These are phyloP conservation scores for Blastocystis sp. DNA, from an alignment of 352 stramenopile species.

Conservation along the genomic window DNA sequence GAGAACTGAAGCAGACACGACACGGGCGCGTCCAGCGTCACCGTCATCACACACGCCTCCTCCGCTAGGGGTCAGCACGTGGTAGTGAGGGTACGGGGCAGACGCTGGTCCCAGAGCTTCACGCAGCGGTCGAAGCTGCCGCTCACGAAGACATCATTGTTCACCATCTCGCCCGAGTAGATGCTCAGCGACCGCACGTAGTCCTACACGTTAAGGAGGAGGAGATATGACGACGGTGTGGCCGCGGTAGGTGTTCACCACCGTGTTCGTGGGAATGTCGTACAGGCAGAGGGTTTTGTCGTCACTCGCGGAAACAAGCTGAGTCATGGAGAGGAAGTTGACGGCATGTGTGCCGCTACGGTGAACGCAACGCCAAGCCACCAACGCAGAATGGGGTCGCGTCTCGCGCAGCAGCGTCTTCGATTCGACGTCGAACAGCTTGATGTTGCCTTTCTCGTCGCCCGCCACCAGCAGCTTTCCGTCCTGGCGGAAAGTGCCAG, in stretches of 20 bases:
- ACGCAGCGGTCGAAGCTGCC: conserved; percentile 63
- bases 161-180: neutral
- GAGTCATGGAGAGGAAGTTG: conserved; percentile 47
- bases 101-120: conserved; percentile 66
- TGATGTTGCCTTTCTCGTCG: conserved; percentile 67
- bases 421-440: conserved; percentile 67
- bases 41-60: conserved; percentile 30
- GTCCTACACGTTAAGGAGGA: neutral
- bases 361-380: neutral
- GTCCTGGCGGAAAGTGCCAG: conserved; percentile 59
- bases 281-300: conserved; percentile 65
- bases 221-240: conserved; percentile 11
- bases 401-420: conserved; percentile 67
- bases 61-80: neutral
- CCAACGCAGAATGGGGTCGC: conserved; percentile 27
- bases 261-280: conserved; percentile 65
- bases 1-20: conserved; percentile 34
- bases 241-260: conserved; percentile 57
- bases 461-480: conserved; percentile 60
- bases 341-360: conserved; percentile 20
- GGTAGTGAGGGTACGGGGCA: neutral
- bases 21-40: conserved; percentile 9
- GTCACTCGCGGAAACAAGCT: conserved; percentile 64
- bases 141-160: conserved; percentile 50
- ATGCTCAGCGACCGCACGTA: conserved; percentile 56